Conservation (phyloP, 1,284 basidiomycete species). For the Rhodofomes roseus region DNA sequence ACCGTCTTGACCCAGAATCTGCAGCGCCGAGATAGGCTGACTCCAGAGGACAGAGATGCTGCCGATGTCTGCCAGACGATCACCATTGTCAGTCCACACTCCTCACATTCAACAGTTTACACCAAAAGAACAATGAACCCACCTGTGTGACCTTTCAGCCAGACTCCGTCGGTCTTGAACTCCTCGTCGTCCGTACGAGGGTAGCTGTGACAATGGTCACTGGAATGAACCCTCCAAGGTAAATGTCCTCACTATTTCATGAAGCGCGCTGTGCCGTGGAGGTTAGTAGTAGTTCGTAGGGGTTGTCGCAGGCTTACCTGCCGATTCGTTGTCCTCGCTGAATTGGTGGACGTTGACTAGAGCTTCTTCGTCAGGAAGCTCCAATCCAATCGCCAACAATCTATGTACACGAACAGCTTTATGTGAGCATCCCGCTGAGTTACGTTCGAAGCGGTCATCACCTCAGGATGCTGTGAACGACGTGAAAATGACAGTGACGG, state of each 20-base stretch:
- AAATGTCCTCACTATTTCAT: constrained; percentile 46
- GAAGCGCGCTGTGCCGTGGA: constrained; percentile 37
- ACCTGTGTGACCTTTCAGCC: constrained; percentile 63
- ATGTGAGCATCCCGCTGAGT: background rate
- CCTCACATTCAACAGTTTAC: too few relatives aligned
- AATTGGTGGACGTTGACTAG: constrained; percentile 30
- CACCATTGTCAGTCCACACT: background rate
- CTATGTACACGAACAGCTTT: constrained; percentile 22
- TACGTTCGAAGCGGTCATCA: constrained; percentile 12
- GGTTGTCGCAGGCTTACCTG: constrained; percentile 14
- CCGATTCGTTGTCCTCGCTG: constrained; percentile 25
- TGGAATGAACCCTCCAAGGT: background rate
- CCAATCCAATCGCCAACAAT: constrained; percentile 37
- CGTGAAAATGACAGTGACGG: constrained; percentile 46
- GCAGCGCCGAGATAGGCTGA: constrained; percentile 57
- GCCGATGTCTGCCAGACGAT: constrained; percentile 45
- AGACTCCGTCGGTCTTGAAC: constrained; percentile 47
- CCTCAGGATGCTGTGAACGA: constrained; percentile 49
- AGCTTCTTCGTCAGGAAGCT: constrained; percentile 30
- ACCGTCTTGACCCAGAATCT: constrained; percentile 49
- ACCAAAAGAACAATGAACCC: constrained; percentile 1
- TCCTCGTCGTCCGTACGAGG: constrained; percentile 45
- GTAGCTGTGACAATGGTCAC: constrained; percentile 19
- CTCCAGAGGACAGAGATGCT: constrained; percentile 54
- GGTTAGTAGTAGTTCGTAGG: background rate